phyloP scores from a whole-genome alignment of 2,329 filamentous ascomycete species.

The Ceratocystis colombiana region DNA sequence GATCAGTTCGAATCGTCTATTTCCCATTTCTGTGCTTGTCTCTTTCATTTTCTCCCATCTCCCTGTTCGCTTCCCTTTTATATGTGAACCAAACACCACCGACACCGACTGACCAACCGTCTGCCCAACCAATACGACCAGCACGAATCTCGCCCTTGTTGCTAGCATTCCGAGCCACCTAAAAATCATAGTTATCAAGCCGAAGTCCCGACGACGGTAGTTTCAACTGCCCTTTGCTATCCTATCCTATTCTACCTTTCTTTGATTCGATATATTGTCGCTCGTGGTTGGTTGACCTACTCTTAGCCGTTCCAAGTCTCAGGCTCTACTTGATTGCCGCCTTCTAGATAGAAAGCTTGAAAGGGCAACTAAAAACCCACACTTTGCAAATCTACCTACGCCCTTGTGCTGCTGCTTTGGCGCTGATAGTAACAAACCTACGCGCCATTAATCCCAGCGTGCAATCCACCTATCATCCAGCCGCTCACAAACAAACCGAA shows the following conservation, averaged over 20 bases:
- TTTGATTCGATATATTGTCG: not conserved
- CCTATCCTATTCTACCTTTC: not conserved
- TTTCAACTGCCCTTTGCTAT: not conserved
- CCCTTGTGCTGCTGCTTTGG: constrained; percentile 4
- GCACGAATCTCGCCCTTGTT: not conserved
- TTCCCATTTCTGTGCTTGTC: not conserved
- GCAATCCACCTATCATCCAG: not conserved
- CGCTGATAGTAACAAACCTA: not conserved
- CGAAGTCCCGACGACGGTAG: not conserved
- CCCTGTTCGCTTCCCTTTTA: not conserved
- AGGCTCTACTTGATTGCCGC: not conserved
- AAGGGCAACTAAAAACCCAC: not conserved
- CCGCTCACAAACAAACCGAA: not conserved
- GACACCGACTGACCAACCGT: not conserved
- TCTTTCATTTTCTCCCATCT: not conserved
- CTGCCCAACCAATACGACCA: not conserved
- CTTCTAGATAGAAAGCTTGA: not conserved
- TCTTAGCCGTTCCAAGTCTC: not conserved
- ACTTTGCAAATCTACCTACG: not conserved
- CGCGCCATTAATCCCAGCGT: not conserved
- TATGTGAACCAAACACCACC: not conserved
- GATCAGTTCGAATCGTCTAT: not conserved
- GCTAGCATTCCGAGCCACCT: not conserved
- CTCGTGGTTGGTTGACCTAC: not conserved
- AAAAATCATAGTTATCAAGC: not conserved